Evolutionary conservation across 768 basidiomycete genomes (phyloP), one percentile per base, ranked within the genome.

Genomic region (Mycena capillaripes): DNA sequence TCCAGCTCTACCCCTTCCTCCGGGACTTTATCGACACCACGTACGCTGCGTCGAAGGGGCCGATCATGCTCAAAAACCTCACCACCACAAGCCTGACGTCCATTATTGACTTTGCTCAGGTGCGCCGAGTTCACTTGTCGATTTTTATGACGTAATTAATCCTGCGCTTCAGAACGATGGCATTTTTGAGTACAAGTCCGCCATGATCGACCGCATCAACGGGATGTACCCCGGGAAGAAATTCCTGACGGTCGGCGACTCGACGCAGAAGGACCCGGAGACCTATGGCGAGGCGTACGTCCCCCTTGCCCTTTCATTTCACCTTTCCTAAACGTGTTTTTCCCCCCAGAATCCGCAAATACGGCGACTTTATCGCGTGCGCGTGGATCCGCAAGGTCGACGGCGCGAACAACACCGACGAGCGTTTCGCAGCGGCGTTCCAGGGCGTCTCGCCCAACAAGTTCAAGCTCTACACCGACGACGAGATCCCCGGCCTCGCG

Each of bases 1-100:
- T 84, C 79, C 84, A 86, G 73, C 79, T 87, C 12, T 84, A 85
- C 72, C 85, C 85, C n/a, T 86, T 86, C 81, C 81, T 86, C 14
- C 80, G 80, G 50, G 70, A 76, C 21, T 87, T 87, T 71, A 80
- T 86, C 72, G 78, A 81, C 46, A 77, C 80, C 0, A 74, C 81
- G 0, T 86, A 80, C 68, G 66, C 83, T 23, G 75, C 73, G 8
- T 79, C 85, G 5, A 80, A 75, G 46, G 86, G 85, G 0, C 86
- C 86, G 3, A 82, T 86, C 53, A 75, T 84, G 59, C 76, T 82
- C 25, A 81, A 83, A 38, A 85, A 84, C 71, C 73, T 86, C 32
- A 85, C 84, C 4, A 64, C 84, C 7, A 72, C 78, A 8, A 78
- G 83, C 65, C 78, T 84, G 36, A 65, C 75, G 8, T 72, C 75